These are phyloP conservation scores for Ilex aquifolium DNA, from an alignment of 257 asterid genomes.

Conservation along the genomic window DNA sequence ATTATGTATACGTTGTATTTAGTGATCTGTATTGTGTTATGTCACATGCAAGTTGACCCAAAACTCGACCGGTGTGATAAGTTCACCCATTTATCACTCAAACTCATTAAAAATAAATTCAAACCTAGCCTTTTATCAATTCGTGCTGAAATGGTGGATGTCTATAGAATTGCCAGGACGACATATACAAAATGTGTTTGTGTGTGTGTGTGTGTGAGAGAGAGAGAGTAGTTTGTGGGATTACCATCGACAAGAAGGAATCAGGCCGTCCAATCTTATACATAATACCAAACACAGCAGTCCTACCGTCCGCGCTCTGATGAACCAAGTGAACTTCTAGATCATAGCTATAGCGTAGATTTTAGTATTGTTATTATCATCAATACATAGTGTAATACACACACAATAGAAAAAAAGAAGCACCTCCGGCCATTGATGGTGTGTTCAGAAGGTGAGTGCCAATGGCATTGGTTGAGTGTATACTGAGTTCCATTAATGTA, in stretches of 20 bases:
- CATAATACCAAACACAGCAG: constrained; percentile 61
- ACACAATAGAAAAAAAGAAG: background rate
- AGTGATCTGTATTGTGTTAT: too few relatives aligned
- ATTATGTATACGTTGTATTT: background rate
- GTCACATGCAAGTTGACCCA: too few relatives aligned
- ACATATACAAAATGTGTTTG: too few relatives aligned
- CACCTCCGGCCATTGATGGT: constrained; percentile 59
- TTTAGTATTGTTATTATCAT: too few relatives aligned
- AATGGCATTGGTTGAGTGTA: constrained; percentile 54
- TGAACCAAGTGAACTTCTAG: constrained; percentile 76
- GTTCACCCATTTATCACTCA: too few relatives aligned
- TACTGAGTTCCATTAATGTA: constrained; percentile 39
- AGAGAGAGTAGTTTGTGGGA: background rate
- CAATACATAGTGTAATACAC: too few relatives aligned
- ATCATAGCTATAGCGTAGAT: constrained; percentile 33
- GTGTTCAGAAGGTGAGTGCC: constrained; percentile 93
- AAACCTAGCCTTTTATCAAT: too few relatives aligned
- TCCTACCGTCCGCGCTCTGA: constrained; percentile 36
- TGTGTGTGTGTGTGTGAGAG: background rate
- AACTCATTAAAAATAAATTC: too few relatives aligned
- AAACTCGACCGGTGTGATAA: too few relatives aligned
- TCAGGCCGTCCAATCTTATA: constrained; percentile 57
- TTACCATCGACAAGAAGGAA: constrained; percentile 56
- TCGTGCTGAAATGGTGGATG: too few relatives aligned
- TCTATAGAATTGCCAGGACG: too few relatives aligned